phyloP scores from a whole-genome alignment of 495 filamentous ascomycete species.

The Xylaria scruposa region DNA sequence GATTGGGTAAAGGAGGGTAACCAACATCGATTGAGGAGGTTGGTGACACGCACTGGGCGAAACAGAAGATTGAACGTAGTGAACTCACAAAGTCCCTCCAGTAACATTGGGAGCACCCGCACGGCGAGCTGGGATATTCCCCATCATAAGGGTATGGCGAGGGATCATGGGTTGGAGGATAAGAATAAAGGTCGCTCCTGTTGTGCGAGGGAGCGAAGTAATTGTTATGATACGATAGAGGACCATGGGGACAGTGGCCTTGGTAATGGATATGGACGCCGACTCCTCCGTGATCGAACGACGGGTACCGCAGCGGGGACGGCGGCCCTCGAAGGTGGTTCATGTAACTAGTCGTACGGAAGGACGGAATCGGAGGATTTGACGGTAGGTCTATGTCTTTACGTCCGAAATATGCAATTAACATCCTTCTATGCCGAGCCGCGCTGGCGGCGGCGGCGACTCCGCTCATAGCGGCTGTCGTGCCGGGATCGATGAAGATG shows the following conservation, averaged over 20 bases:
- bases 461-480: conserved; percentile 6
- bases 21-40: neutral
- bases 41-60: neutral
- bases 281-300: neutral
- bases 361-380: neutral
- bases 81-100: conserved; percentile 37
- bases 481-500: neutral
- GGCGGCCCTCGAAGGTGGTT: conserved; percentile 22
- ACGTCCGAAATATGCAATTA: neutral
- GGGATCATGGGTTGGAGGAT: neutral
- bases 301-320: neutral
- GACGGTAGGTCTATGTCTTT: neutral
- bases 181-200: neutral
- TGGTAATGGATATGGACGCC: conserved; percentile 26
- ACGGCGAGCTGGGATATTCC: conserved; percentile 24
- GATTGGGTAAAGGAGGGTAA: neutral
- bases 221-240: neutral
- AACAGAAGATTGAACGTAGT: conserved; percentile 6
- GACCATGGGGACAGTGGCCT: conserved; percentile 1
- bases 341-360: conserved; percentile 24
- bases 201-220: neutral
- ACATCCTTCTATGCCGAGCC: neutral
- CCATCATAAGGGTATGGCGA: conserved; percentile 24
- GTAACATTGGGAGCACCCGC: conserved; percentile 31
- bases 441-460: conserved; percentile 12